Conservation (phyloP, 805 yeast genomes). For the Metschnikowia kunwiensis region DNA sequence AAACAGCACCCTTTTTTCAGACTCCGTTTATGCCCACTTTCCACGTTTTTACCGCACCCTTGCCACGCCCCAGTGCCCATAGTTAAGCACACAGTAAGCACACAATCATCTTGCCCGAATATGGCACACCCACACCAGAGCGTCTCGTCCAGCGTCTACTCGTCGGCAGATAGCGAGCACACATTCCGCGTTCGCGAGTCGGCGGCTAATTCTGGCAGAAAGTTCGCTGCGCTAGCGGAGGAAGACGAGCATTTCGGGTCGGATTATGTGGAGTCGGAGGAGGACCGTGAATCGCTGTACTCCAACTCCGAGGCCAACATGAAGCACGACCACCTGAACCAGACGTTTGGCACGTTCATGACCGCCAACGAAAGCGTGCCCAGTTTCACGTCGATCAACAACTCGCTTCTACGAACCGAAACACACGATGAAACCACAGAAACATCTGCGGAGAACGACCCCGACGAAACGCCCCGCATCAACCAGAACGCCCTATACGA, state of each 20-base stretch:
- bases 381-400: conserved; percentile 35
- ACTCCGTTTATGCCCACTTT: too few relatives aligned
- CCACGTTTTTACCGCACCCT: too few relatives aligned
- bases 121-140: conserved; percentile 25
- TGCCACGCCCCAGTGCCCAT: too few relatives aligned
- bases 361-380: conserved; percentile 28
- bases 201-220: background rate
- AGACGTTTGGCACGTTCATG: conserved; percentile 26
- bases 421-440: conserved; percentile 8
- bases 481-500: conserved; percentile 9
- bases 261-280: conserved; percentile 10
- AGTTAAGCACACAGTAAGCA: too few relatives aligned
- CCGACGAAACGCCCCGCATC: conserved; percentile 35
- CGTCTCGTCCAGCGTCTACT: conserved; percentile 37
- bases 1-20: too few relatives aligned
- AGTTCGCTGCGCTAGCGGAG: conserved; percentile 12
- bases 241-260: conserved; percentile 15
- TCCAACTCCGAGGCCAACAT: background rate
- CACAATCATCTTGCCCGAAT: too few relatives aligned
- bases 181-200: conserved; percentile 10
- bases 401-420: conserved; percentile 27
- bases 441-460: conserved; percentile 25
- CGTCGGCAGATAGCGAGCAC: conserved; percentile 24
- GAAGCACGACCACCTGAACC: conserved; percentile 19
- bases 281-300: background rate